Conservation (phyloP, 176 grass and related monocot genomes). For the Musa itinerans region DNA sequence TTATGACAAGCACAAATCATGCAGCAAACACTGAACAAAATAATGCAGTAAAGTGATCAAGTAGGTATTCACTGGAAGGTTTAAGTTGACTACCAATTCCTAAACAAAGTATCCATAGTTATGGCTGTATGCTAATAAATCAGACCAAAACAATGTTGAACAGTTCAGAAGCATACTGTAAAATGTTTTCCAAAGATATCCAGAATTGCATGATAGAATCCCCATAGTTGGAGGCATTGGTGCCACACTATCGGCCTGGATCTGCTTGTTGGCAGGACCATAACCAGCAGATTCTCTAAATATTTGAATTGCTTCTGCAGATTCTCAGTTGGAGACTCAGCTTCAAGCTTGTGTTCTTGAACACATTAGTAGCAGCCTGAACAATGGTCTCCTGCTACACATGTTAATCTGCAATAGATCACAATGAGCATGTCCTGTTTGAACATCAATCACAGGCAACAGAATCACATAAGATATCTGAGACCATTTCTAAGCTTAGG, state of each 20-base stretch:
- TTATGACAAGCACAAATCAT: no score
- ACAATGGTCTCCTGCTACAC: slow-evolving; percentile 52
- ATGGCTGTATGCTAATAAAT: no score
- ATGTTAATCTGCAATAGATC: slow-evolving; percentile 50
- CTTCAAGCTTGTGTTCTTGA: slow-evolving; percentile 72
- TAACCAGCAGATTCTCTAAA: slow-evolving; percentile 42
- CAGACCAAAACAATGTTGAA: no score
- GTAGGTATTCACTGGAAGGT: no score
- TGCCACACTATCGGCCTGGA: slow-evolving; percentile 47
- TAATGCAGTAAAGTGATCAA: no score
- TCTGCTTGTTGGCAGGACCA: slow-evolving; percentile 38
- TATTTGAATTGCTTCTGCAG: slow-evolving; percentile 75
- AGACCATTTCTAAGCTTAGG: background rate
- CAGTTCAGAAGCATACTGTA: no score
- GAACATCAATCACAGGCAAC: background rate
- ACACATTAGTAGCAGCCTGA: slow-evolving; percentile 83
- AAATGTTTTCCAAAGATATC: no score
- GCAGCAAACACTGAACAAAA: no score
- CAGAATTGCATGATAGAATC: no score
- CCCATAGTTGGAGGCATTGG: slow-evolving; percentile 49
- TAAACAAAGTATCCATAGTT: no score
- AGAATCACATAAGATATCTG: background rate
- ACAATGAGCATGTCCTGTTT: background rate
- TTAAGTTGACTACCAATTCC: no score
- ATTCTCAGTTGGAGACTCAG: slow-evolving; percentile 54